Evolutionary conservation across 129 eudicot species (phyloP), one percentile per base, ranked within the genome.

Genomic region (Escallonia rubra): DNA sequence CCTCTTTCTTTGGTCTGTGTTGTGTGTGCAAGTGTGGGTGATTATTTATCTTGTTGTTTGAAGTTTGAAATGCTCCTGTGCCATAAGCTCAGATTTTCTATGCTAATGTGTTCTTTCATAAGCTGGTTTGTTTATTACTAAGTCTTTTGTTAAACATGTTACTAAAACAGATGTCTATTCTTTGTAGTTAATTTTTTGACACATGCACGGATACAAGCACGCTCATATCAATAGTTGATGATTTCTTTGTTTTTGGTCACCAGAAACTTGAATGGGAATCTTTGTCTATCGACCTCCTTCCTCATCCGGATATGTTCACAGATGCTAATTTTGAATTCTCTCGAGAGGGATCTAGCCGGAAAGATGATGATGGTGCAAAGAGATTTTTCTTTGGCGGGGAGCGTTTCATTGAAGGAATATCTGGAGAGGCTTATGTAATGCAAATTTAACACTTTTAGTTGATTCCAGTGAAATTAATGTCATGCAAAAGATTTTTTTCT

Each of bases 191-290:
- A 23, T 23, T 23, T 0, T 11, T 52, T 8, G 4, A 52, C 57
- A 11, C 57, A 4, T 11, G 1, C 57, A 8, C 57, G 4, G 13
- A n/a, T 3, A n/a, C 59, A 12, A 54, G 14, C 55, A 50, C 55
- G 4, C 15, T 15, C 45, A 43, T 74, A n/a, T 23, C 45, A 67
- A 65, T 61, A 58, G 65, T 52, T 65, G 63, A 71, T 72, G 55
- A 43, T 67, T n/a, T 63, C 68, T 54, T 54, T 63, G 34, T 77
- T 66, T 66, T 63, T 70, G 74, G 73, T 78, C 38, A 54, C 65
- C 93, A 93, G 99, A 93, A 93, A 78, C 99, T 93, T 87, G 90
- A 89, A 79, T 93, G 99, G 99, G 95, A 87, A 76, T 79, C 78
- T 74, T 73, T 93, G 66, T 93, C 99, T 54, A 80, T 93, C 72